Conservation (phyloP, 805 yeast genomes). For the Cyberlindnera petersonii region DNA sequence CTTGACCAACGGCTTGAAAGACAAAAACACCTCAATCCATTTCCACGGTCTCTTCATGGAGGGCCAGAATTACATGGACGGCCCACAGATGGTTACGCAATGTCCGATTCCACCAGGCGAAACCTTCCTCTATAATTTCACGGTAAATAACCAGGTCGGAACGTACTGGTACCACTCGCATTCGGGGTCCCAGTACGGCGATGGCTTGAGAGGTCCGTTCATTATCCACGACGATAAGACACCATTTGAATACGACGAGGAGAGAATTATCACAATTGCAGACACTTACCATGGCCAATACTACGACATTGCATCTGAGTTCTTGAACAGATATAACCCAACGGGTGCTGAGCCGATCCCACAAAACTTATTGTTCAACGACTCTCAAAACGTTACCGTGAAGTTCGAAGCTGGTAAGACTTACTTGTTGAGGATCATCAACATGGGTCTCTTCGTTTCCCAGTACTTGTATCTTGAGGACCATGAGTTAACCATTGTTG, state of each 20-base stretch:
- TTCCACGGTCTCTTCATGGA: constrained; percentile 76
- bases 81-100: constrained; percentile 75
- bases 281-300: constrained; percentile 64
- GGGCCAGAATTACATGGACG: constrained; percentile 64
- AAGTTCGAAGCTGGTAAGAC: constrained; percentile 56
- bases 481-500: constrained; percentile 68
- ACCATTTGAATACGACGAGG: constrained; percentile 63
- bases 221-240: constrained; percentile 50
- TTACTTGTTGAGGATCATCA: constrained; percentile 59
- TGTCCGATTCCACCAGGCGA: constrained; percentile 74
- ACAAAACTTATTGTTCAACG: constrained; percentile 60
- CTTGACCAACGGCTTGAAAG: constrained; percentile 57
- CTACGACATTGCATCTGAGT: constrained; percentile 41
- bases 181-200: constrained; percentile 71
- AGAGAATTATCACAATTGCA: constrained; percentile 49
- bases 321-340: constrained; percentile 66
- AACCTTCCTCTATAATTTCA: constrained; percentile 65
- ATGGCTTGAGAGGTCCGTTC: constrained; percentile 69
- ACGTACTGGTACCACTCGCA: constrained; percentile 87
- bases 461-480: constrained; percentile 67
- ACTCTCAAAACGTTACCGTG: constrained; percentile 54
- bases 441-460: constrained; percentile 70
- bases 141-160: constrained; percentile 64
- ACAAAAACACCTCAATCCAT: constrained; percentile 58
- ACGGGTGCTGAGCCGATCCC: constrained; percentile 86